Evolutionary conservation across 108 stramenopile genomes (phyloP).

Genomic region (Mayamaea pseudoterrestris): DNA sequence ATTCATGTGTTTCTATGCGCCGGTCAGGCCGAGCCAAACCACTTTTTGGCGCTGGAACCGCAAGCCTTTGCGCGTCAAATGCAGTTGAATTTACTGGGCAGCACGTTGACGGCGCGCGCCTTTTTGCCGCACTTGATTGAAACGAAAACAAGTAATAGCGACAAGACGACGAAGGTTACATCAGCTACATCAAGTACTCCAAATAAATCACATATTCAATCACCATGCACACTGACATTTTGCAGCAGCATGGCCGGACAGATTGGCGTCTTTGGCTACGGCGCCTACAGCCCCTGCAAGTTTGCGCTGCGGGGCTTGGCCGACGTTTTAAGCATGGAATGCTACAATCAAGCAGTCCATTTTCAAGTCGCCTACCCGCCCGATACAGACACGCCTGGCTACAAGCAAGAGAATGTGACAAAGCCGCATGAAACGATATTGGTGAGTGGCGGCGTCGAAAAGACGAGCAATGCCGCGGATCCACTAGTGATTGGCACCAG

Average conservation of each 20-base stretch:
- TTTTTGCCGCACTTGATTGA: conserved; percentile 67
- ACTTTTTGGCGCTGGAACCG: conserved; percentile 38
- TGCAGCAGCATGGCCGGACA: conserved; percentile 69
- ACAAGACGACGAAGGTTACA: conserved; percentile 12
- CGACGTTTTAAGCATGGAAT: conserved; percentile 66
- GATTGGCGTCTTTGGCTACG: conserved; percentile 72
- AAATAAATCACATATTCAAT: no score
- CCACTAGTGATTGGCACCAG: conserved; percentile 47
- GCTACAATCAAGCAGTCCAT: conserved; percentile 18
- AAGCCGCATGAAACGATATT: conserved; percentile 65
- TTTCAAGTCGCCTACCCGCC: conserved; percentile 89
- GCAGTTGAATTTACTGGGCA: conserved; percentile 70
- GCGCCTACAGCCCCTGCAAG: conserved; percentile 77
- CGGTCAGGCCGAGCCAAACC: conserved; percentile 46
- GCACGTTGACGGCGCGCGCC: conserved; percentile 51
- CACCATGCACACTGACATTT: conserved; percentile 63
- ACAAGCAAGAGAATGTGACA: conserved; percentile 56
- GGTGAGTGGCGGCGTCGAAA: no score
- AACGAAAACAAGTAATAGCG: conserved; percentile 6
- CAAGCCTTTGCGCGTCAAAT: conserved; percentile 37
- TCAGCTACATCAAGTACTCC: no score
- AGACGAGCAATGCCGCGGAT: conserved; percentile 43
- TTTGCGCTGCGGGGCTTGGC: conserved; percentile 78
- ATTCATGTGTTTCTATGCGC: conserved; percentile 67
- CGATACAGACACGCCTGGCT: conserved; percentile 97